phyloP scores from a whole-genome alignment of 495 filamentous ascomycete species.

The Hyphodiscus hymeniophilus region DNA sequence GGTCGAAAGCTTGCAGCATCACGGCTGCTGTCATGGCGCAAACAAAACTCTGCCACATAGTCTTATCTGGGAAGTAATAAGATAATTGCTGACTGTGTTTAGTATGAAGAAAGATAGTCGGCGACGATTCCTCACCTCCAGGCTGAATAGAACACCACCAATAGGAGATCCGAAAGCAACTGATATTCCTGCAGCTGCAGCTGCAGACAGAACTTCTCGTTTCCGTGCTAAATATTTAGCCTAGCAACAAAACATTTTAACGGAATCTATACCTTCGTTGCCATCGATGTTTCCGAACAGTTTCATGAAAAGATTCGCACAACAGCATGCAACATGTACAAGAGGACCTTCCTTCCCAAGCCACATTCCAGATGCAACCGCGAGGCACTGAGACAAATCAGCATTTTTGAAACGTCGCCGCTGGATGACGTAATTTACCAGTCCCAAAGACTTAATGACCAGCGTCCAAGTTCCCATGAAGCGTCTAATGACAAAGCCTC shows the following conservation, averaged over 20 bases:
- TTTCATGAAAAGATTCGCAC: conserved; percentile 92
- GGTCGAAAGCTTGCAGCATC: conserved; percentile 84
- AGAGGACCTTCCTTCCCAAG: conserved; percentile 96
- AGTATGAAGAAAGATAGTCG: background rate
- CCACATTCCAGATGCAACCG: conserved; percentile 95
- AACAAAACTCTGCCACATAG: conserved; percentile 99
- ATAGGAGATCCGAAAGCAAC: conserved; percentile 97
- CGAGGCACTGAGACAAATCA: conserved; percentile 57
- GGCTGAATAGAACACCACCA: conserved; percentile 83
- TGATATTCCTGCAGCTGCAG: conserved; percentile 89
- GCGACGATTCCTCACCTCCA: conserved; percentile 51
- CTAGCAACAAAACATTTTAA: conserved; percentile 5
- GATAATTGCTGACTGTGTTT: conserved; percentile 56
- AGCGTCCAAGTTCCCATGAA: conserved; percentile 95
- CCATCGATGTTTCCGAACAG: conserved; percentile 71
- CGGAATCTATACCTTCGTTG: conserved; percentile 68
- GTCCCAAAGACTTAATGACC: conserved; percentile 80
- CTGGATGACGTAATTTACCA: conserved; percentile 47
- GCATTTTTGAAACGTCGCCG: conserved; percentile 18
- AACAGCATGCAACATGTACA: conserved; percentile 97
- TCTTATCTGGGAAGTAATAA: conserved; percentile 98
- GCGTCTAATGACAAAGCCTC: conserved; percentile 85
- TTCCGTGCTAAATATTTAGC: conserved; percentile 61
- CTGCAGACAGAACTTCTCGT: conserved; percentile 90
- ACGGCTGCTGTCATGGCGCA: conserved; percentile 97